Base-by-base conservation (phyloP, 345 rosid species). In the Syzygium oleosum region DNA sequence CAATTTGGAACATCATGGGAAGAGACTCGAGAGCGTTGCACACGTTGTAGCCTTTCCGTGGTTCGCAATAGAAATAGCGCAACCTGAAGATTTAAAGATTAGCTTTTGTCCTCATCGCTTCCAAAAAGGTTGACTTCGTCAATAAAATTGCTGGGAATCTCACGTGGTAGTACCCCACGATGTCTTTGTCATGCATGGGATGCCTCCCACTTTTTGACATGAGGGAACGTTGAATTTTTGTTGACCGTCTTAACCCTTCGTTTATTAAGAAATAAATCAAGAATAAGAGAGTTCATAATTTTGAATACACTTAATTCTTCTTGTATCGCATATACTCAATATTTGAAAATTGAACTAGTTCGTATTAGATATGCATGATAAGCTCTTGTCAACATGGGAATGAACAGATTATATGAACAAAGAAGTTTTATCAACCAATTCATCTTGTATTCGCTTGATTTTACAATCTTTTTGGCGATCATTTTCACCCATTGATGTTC, bases 161-260 rank as follows among this genome's bases (percentile, higher is more conserved):
- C 59, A 21, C 5, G 59, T 7, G 59, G 12, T 3, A 21, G 25
- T 55, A 55, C 27, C 59, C 25, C 25, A 22, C 23, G 22, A 2
- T 54, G 23, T 54, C 56, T 54, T 55, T 55, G 59, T 21, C 12
- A 23, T 22, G 59, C 10, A 21, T 17, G 3, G 1, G 56, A 53
- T 22, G 12, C 63, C 63, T 56, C 6, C 6, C 63, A 56, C 63
- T 23, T 23, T 56, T 56, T 56, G 0, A 56, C 23, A 0, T 0
- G 5, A 23, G 10, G 61, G n/a, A 56, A 23, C n/a, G 14, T 0
- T 12, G n/a, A 56, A 0, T 25, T 59, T 59, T 27, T 22, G 0
- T 25, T 2, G n/a, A 12, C 15, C 0, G 0, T 4, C 25, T 59
- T 59, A 27, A 12, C 15, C 65, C 21, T 63, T 63, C 0, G 0